Base-by-base conservation (phyloP, 176 grass and related monocot genomes). In the Zoysia japonica region DNA sequence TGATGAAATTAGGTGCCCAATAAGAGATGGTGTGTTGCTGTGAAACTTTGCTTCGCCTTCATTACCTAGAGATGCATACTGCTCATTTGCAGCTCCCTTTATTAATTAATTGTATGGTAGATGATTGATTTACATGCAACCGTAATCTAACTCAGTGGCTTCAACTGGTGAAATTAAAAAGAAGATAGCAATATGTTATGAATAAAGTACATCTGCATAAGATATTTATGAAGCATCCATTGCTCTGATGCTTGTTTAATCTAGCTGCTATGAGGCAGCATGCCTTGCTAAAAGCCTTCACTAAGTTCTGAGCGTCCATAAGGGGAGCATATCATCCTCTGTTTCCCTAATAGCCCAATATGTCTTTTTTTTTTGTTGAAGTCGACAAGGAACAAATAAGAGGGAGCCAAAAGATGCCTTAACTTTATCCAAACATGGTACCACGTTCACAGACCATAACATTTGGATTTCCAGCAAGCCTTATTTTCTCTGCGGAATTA, bases 391-490 rank as follows among this genome's bases (percentile, higher is more conserved):
- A 20, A 64, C 20, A 89, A 20, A 64, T 74, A 81, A 84, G 15
- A 81, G 38, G 28, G 55, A 75, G n/a, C 11, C 5, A 88, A 51
- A 79, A 67, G 42, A 72, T 68, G 68, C 72, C 86, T 93, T 86
- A 90, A 97, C 94, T 97, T 86, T 97, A 97, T 14, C 94, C 94
- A 84, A 93, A 91, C 94, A 97, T 97, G 74, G 91, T 94, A 76
- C 94, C 94, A 77, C 94, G 92, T 77, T 97, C 94, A 85, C 94
- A 97, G 80, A 97, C 89, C 91, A 97, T 97, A 19, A 97, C 94
- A 80, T 97, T 97, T 57, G 86, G 77, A 70, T 97, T 97, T 68
- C 94, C 94, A 72, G 89, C 89, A 68, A 94, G 91, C 82, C 91
- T 97, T 78, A 97, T 89, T 89, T 97, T 97, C 75, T 97, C 94